Conservation (phyloP, 495 filamentous ascomycete genomes). For the Hypoxylon fragiforme region DNA sequence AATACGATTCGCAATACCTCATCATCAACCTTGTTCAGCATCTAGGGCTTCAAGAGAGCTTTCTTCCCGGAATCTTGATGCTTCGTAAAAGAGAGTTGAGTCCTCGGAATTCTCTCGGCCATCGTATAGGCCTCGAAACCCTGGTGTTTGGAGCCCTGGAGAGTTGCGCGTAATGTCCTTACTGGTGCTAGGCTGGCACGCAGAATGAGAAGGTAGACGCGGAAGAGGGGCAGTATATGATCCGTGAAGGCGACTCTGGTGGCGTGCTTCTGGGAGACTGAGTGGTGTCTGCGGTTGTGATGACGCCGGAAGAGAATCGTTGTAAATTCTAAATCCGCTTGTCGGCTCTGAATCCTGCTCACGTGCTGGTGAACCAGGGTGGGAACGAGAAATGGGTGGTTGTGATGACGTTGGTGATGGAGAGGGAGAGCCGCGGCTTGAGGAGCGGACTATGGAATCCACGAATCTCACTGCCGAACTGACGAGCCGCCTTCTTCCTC, state of each 20-base stretch:
- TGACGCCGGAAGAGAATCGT: conserved; percentile 53
- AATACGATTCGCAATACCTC: too few species aligned
- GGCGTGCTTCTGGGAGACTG: conserved; percentile 55
- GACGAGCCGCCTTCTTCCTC: conserved; percentile 28
- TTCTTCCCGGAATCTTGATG: conserved; percentile 16
- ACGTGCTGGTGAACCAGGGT: conserved; percentile 4
- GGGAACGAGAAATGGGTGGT: conserved; percentile 2
- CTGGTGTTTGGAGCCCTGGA: conserved; percentile 40
- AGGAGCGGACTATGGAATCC: conserved; percentile 24
- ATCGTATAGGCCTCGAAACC: conserved; percentile 50
- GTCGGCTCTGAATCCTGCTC: conserved; percentile 1
- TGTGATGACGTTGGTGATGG: conserved; percentile 8
- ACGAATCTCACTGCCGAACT: conserved; percentile 38
- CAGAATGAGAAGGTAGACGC: conserved; percentile 17
- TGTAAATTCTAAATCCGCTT: conserved; percentile 47
- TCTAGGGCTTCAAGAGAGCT: conserved; percentile 1
- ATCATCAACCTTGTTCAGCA: conserved; percentile 5
- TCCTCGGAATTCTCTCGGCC: conserved; percentile 53
- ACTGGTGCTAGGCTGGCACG: conserved; percentile 15
- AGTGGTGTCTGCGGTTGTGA: conserved; percentile 60
- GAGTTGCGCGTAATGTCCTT: conserved; percentile 32
- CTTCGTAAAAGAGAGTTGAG: conserved; percentile 40
- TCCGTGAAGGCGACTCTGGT: conserved; percentile 50
- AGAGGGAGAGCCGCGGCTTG: conserved; percentile 29
- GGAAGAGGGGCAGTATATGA: conserved; percentile 50